A percentile compares a stretch with the other conserved stretches of the same genome.
These are phyloP conservation scores for Aspergillus fumigatiaffinis DNA, from an alignment of 2,329 filamentous ascomycete species.

Conservation along the genomic window DNA sequence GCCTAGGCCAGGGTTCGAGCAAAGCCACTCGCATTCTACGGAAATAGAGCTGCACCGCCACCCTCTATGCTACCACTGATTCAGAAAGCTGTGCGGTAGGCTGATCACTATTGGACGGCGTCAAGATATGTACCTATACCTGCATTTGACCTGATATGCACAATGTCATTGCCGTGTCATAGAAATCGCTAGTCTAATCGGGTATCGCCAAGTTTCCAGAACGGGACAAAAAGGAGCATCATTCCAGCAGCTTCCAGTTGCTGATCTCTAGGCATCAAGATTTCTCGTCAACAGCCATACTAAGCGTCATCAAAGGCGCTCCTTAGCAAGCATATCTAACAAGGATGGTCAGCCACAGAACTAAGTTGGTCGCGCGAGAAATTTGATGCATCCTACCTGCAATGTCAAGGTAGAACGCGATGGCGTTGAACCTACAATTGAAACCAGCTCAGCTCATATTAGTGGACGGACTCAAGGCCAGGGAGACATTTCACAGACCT, in stretches of 20 bases:
- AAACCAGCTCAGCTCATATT: constrained; percentile 14
- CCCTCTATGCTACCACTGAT: constrained; percentile 1
- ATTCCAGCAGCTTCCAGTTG: neutral
- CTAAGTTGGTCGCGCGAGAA: neutral
- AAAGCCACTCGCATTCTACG: constrained; percentile 1
- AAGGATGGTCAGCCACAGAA: constrained; percentile 4
- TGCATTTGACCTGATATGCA: neutral
- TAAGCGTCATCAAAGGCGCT: constrained; percentile 45
- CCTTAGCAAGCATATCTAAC: constrained; percentile 64
- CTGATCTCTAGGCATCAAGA: constrained; percentile 15
- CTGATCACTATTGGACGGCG: neutral
- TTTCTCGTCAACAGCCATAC: constrained; percentile 6
- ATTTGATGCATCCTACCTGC: constrained; percentile 46
- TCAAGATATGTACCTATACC: neutral
- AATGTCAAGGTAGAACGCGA: constrained; percentile 62
- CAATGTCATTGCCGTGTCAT: neutral
- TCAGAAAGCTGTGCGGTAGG: neutral
- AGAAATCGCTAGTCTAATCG: neutral
- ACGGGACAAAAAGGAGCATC: neutral
- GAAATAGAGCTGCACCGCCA: constrained; percentile 18
- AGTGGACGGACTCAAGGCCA: neutral
- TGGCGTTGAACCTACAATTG: constrained; percentile 58
- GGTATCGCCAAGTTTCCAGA: constrained; percentile 7
- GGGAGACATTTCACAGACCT: constrained; percentile 39
- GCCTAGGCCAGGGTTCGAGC: neutral